A percentile compares a stretch with the other conserved stretches of the same genome.
Evolutionary conservation across 805 yeast genomes (phyloP).

Genomic region (Zygoascus bituminiphila): DNA sequence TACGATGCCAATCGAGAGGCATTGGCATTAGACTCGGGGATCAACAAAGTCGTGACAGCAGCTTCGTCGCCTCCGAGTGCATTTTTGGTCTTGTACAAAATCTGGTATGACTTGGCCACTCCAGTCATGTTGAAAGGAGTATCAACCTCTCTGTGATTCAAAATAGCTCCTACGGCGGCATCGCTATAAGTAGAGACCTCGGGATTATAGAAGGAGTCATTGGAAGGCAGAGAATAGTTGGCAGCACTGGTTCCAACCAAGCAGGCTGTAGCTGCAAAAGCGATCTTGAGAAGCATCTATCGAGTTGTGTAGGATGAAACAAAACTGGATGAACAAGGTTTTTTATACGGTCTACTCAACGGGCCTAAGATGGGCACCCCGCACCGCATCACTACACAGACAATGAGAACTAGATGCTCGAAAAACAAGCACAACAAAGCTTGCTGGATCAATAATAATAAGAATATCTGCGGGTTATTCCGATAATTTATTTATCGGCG

Average conservation of each 20-base stretch:
- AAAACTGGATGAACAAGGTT: too few relatives aligned
- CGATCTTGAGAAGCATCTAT: background rate
- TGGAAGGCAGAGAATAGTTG: slow-evolving; percentile 5
- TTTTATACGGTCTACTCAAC: too few relatives aligned
- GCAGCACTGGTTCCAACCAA: slow-evolving; percentile 12
- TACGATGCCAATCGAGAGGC: slow-evolving; percentile 18
- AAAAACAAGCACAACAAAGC: too few relatives aligned
- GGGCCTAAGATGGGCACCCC: too few relatives aligned
- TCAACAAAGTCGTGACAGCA: slow-evolving; percentile 23
- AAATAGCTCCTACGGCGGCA: slow-evolving; percentile 9
- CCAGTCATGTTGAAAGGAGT: slow-evolving; percentile 1
- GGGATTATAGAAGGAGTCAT: slow-evolving; percentile 20
- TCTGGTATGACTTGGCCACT: slow-evolving; percentile 18
- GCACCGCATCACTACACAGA: too few relatives aligned
- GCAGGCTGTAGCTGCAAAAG: background rate
- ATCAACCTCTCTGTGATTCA: slow-evolving; percentile 8
- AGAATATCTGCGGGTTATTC: too few relatives aligned
- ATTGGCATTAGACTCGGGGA: slow-evolving; percentile 16
- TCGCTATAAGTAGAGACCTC: slow-evolving; percentile 11
- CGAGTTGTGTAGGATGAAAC: too few relatives aligned
- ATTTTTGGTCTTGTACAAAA: slow-evolving; percentile 21
- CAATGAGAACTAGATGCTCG: too few relatives aligned
- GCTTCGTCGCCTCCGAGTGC: slow-evolving; percentile 22
- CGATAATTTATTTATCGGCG: too few relatives aligned
- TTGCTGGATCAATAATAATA: too few relatives aligned